phyloP scores from a whole-genome alignment of 2,329 filamentous ascomycete genomes.

The Trichoderma asperellum region DNA sequence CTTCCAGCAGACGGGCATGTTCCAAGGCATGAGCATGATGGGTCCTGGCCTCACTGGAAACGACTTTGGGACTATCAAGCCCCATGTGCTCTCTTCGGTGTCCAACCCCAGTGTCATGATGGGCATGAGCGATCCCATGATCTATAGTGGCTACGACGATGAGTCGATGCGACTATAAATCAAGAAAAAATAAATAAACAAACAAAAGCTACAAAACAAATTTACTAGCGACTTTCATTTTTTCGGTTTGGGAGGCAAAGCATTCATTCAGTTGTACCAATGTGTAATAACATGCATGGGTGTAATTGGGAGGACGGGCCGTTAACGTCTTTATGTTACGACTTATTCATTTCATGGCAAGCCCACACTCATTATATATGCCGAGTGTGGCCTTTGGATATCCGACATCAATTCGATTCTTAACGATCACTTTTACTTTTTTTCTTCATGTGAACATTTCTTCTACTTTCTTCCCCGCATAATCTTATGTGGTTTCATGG shows the following conservation, averaged over 20 bases:
- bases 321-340: slow-evolving; percentile 6
- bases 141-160: slow-evolving; percentile 57
- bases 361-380: background rate
- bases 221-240: background rate
- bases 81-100: slow-evolving; percentile 51
- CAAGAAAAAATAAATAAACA: background rate
- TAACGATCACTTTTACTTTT: background rate
- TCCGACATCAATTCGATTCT: slow-evolving; percentile 11
- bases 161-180: slow-evolving; percentile 48
- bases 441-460: background rate
- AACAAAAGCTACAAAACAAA: background rate
- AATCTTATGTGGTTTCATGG: background rate
- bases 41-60: slow-evolving; percentile 56
- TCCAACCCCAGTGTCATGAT: slow-evolving; percentile 60
- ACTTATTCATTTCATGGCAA: slow-evolving; percentile 12
- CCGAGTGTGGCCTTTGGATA: background rate
- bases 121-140: slow-evolving; percentile 62
- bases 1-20: slow-evolving; percentile 47
- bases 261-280: background rate
- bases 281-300: slow-evolving; percentile 1
- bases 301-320: slow-evolving; percentile 17
- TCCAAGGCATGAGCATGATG: slow-evolving; percentile 52
- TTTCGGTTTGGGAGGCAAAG: background rate
- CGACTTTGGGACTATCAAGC: slow-evolving; percentile 60
- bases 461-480: background rate